phyloP scores from a whole-genome alignment of 2,329 filamentous ascomycete species.

The Trichoderma asperellum region DNA sequence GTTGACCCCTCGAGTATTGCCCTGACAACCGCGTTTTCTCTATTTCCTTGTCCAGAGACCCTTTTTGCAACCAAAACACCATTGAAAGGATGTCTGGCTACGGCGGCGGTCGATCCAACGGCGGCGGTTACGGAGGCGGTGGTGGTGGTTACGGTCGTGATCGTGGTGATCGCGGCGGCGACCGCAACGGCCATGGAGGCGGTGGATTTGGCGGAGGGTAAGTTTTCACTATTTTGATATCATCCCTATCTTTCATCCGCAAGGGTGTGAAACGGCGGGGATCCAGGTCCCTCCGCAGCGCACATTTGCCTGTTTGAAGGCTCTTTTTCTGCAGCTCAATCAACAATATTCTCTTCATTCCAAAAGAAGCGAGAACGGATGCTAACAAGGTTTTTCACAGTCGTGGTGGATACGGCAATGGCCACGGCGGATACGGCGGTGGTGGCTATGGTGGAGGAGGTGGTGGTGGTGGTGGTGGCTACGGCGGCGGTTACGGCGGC shows the following conservation, averaged over 20 bases:
- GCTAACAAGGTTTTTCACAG: slow-evolving; percentile 49
- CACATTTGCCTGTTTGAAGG: not conserved
- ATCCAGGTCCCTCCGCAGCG: not conserved
- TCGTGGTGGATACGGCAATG: slow-evolving; percentile 50
- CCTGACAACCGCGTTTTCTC: slow-evolving; percentile 24
- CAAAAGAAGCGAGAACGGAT: not conserved
- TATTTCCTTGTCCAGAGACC: not conserved
- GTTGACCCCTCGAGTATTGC: slow-evolving; percentile 9
- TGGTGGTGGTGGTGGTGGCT: slow-evolving; percentile 43
- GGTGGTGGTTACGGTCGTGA: slow-evolving; percentile 50
- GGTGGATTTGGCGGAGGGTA: slow-evolving; percentile 46
- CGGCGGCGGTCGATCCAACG: slow-evolving; percentile 41
- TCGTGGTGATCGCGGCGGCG: slow-evolving; percentile 51
- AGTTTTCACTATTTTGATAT: slow-evolving; percentile 33
- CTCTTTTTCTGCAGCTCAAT: not conserved
- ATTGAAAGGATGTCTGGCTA: slow-evolving; percentile 52
- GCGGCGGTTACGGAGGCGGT: slow-evolving; percentile 39
- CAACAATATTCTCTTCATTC: not conserved
- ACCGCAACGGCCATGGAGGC: slow-evolving; percentile 46
- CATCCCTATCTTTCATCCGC: not conserved
- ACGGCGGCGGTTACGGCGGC: slow-evolving; percentile 49
- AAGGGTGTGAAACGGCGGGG: not conserved
- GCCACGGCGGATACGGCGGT: slow-evolving; percentile 36
- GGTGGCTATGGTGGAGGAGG: slow-evolving; percentile 39
- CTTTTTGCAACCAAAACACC: slow-evolving; percentile 26